Conservation (phyloP, 345 rosid species). For the Corchorus capsularis region DNA sequence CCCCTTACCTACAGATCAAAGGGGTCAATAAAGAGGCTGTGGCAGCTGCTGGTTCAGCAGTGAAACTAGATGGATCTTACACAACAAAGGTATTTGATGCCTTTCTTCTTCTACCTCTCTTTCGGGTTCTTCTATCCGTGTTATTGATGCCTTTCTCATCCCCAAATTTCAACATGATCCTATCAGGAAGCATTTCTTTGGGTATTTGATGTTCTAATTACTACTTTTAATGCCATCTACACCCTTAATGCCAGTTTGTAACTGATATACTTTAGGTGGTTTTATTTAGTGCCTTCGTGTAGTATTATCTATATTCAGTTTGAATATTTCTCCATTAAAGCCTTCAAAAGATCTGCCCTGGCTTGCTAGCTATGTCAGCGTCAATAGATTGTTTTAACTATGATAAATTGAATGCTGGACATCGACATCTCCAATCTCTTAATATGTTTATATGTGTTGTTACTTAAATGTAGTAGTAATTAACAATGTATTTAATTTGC, state of each 20-base stretch:
- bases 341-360: neutral
- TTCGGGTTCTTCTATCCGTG: too few species aligned
- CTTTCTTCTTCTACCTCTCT: too few species aligned
- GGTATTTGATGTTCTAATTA: conserved; percentile 14
- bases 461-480: too few species aligned
- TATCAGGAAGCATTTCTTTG: too few species aligned
- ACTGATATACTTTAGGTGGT: neutral
- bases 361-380: neutral
- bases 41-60: conserved; percentile 85
- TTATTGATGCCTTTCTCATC: too few species aligned
- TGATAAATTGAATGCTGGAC: neutral
- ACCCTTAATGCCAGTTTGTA: neutral
- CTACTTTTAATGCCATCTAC: neutral
- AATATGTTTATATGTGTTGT: too few species aligned
- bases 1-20: conserved; percentile 89
- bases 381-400: neutral
- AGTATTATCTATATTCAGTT: neutral
- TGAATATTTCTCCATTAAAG: neutral
- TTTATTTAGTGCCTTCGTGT: neutral
- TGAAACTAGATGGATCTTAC: conserved; percentile 88
- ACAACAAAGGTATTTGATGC: conserved; percentile 99
- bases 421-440: too few species aligned
- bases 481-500: too few species aligned
- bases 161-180: too few species aligned
- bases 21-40: conserved; percentile 95